phyloP scores from a whole-genome alignment of 495 filamentous ascomycete genomes.

The Lepraria neglecta region DNA sequence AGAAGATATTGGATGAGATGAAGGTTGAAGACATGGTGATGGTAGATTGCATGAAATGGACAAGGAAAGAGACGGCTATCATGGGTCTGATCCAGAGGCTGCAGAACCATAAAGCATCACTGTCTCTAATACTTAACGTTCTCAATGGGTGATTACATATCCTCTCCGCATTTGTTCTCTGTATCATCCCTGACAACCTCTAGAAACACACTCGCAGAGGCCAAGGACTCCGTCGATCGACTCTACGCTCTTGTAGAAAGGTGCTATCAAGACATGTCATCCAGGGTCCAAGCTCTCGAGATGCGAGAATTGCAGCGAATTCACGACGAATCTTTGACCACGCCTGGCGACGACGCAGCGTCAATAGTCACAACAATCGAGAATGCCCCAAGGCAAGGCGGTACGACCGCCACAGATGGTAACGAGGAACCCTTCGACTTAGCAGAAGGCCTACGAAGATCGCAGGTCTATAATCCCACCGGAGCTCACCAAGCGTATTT shows the following conservation, averaged over 20 bases:
- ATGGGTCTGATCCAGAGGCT: conserved; percentile 12
- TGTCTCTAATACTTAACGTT: conserved; percentile 12
- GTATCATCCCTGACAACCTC: neutral
- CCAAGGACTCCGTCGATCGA: conserved; percentile 16
- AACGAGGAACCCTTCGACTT: conserved; percentile 1
- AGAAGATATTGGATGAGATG: conserved; percentile 13
- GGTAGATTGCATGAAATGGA: conserved; percentile 12
- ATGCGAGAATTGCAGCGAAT: no score
- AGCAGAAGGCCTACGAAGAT: conserved; percentile 10
- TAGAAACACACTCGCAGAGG: conserved; percentile 11
- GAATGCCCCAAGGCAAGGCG: no score
- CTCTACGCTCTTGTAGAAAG: neutral
- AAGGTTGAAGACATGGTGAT: conserved; percentile 6
- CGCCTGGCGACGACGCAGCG: no score
- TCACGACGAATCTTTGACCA: no score
- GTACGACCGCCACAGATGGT: no score
- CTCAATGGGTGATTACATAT: conserved; percentile 7
- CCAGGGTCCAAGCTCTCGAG: conserved; percentile 9
- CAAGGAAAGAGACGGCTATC: conserved; percentile 8
- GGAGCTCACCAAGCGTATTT: conserved; percentile 3
- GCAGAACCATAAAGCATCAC: conserved; percentile 15
- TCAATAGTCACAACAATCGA: no score
- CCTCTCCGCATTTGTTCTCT: neutral
- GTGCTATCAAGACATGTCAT: conserved; percentile 14
- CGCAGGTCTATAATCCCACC: conserved; percentile 17